These are phyloP conservation scores for Hypoxylon rubiginosum DNA, from an alignment of 2,329 filamentous ascomycete genomes.

Conservation along the genomic window DNA sequence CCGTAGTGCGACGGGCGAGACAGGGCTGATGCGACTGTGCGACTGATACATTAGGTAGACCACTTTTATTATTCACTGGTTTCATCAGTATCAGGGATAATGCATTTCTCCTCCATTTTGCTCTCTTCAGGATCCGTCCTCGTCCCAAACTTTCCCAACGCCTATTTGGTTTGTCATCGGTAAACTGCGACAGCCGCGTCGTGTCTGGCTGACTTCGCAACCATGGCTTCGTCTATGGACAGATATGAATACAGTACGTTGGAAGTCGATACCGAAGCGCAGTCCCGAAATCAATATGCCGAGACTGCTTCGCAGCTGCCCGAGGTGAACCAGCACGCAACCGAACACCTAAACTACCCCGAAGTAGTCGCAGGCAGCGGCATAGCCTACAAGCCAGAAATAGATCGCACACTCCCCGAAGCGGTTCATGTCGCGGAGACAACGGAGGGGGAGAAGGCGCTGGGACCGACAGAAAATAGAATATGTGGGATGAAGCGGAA, in stretches of 20 bases:
- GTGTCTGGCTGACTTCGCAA: constrained; percentile 11
- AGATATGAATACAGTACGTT: constrained; percentile 40
- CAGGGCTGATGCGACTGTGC: constrained; percentile 37
- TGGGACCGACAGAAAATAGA: constrained; percentile 15
- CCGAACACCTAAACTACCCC: constrained; percentile 26
- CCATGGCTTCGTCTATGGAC: constrained; percentile 34
- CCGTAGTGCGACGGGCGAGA: constrained; percentile 12
- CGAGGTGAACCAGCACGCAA: constrained; percentile 54
- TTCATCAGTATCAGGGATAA: constrained; percentile 32
- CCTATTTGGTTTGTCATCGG: constrained; percentile 18
- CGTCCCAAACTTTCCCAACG: constrained; percentile 4
- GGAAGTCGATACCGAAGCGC: constrained; percentile 38
- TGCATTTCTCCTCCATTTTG: constrained; percentile 11
- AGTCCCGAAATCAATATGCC: constrained; percentile 27
- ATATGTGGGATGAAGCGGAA: constrained; percentile 41
- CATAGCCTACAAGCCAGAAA: constrained; percentile 15
- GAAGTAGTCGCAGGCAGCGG: constrained; percentile 25
- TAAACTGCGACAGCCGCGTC: constrained; percentile 16
- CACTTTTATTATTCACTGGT: constrained; percentile 24
- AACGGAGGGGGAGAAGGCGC: constrained; percentile 8
- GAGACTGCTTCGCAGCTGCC: constrained; percentile 46
- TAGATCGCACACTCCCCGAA: constrained; percentile 34
- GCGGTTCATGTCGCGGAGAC: neutral
- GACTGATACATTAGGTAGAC: constrained; percentile 1
- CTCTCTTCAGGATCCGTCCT: constrained; percentile 6